Conservation (phyloP, 345 rosid species). For the Mallotus nudiflorus region DNA sequence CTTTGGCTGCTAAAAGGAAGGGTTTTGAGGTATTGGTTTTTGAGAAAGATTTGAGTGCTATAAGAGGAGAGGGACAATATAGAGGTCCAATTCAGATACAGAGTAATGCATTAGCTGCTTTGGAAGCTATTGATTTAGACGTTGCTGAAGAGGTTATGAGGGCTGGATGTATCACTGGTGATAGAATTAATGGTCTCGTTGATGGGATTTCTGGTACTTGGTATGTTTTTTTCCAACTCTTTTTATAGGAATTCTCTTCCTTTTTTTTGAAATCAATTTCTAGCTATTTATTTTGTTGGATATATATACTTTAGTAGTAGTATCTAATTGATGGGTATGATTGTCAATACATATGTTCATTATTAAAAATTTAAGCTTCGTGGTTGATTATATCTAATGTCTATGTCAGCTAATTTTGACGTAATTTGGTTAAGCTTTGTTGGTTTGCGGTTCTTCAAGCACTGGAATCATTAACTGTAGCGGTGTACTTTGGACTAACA, state of each 20-base stretch:
- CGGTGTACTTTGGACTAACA: neutral
- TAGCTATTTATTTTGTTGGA: neutral
- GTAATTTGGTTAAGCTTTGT: too few relatives aligned
- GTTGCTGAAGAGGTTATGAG: conserved; percentile 85
- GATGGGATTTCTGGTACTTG: conserved; percentile 92
- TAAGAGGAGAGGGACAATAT: conserved; percentile 95
- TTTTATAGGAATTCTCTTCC: neutral
- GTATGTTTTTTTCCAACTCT: conserved; percentile 41
- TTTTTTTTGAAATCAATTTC: neutral
- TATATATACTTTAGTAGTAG: too few relatives aligned
- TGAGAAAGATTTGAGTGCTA: conserved; percentile 85
- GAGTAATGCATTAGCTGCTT: conserved; percentile 95
- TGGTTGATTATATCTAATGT: too few relatives aligned
- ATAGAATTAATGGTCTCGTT: conserved; percentile 88
- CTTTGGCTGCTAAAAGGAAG: conserved; percentile 83
- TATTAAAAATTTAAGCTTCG: neutral
- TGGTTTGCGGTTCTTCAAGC: neutral
- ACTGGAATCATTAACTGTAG: neutral
- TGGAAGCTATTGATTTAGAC: conserved; percentile 84
- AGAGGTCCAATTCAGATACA: conserved; percentile 97
- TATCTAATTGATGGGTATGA: too few relatives aligned
- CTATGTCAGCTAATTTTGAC: neutral
- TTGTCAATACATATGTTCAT: neutral
- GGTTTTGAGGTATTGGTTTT: conserved; percentile 87
- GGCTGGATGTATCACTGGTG: conserved; percentile 92